Conservation (phyloP, 2,329 filamentous ascomycete genomes). For the Thielaviopsis musarum region DNA sequence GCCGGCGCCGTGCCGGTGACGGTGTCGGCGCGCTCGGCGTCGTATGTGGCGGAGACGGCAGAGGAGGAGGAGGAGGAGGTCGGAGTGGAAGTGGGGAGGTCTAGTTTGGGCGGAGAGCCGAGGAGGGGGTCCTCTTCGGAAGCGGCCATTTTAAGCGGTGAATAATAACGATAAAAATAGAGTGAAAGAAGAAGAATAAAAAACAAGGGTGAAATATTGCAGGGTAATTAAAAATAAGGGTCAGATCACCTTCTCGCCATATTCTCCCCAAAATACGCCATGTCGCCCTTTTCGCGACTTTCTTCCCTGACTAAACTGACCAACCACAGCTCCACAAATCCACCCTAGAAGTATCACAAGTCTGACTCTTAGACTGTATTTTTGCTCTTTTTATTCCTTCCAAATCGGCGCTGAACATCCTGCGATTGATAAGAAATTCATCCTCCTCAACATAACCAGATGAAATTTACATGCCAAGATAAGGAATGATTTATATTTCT, state of each 20-base stretch:
- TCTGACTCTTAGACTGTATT: background rate
- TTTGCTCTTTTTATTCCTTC: background rate
- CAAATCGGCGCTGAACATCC: background rate
- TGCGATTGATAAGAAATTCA: background rate
- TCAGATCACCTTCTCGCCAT: background rate
- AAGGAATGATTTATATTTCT: background rate
- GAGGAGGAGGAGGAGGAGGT: background rate
- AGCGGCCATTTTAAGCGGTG: background rate
- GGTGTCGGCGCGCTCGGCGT: background rate
- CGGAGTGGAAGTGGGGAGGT: background rate
- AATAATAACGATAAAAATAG: background rate
- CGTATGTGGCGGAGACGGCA: background rate
- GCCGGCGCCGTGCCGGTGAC: background rate
- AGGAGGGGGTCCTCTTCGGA: background rate
- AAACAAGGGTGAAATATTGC: background rate
- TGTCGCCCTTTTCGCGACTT: background rate
- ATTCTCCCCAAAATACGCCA: background rate
- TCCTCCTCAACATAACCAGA: background rate
- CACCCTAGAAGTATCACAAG: too few relatives aligned
- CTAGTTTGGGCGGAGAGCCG: background rate
- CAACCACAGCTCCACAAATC: too few relatives aligned
- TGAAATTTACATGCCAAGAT: background rate
- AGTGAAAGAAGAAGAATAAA: background rate
- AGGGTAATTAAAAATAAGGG: background rate
- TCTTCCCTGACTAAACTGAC: too few relatives aligned